A percentile compares a stretch with the other conserved stretches of the same genome.
Conservation (phyloP, 805 yeast species). For the Dipodascus albidus region DNA sequence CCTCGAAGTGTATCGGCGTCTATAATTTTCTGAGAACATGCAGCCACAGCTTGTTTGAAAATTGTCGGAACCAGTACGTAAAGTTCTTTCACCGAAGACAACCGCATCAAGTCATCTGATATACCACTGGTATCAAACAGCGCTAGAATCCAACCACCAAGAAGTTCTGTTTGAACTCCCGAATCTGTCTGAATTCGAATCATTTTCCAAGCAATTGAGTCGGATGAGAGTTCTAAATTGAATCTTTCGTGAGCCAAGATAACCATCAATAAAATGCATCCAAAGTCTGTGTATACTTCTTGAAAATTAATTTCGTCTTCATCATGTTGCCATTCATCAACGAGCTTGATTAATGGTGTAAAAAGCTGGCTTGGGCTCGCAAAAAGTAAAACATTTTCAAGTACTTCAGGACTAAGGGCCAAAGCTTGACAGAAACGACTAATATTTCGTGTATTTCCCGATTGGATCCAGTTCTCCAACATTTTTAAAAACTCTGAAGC, state of each 20-base stretch:
- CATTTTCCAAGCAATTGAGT: neutral
- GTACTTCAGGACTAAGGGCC: slow-evolving; percentile 30
- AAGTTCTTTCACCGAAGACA: slow-evolving; percentile 55
- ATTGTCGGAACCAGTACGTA: slow-evolving; percentile 61
- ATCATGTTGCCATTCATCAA: slow-evolving; percentile 39
- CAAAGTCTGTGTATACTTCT: slow-evolving; percentile 59
- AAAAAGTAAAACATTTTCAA: slow-evolving; percentile 35
- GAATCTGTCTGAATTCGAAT: neutral
- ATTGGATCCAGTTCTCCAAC: slow-evolving; percentile 27
- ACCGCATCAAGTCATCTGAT: slow-evolving; percentile 68
- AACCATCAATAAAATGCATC: slow-evolving; percentile 43
- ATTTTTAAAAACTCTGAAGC: slow-evolving; percentile 27
- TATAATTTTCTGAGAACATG: slow-evolving; percentile 43
- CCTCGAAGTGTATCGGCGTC: slow-evolving; percentile 51
- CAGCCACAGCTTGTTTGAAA: slow-evolving; percentile 58
- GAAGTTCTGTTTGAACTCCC: slow-evolving; percentile 18
- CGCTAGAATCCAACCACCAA: slow-evolving; percentile 70
- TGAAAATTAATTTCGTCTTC: slow-evolving; percentile 52
- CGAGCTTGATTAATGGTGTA: slow-evolving; percentile 35
- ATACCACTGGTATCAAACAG: slow-evolving; percentile 75
- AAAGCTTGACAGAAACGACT: slow-evolving; percentile 43
- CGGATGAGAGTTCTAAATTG: slow-evolving; percentile 20
- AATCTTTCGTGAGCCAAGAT: slow-evolving; percentile 31
- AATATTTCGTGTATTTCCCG: slow-evolving; percentile 33
- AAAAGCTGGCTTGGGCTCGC: slow-evolving; percentile 34